Evolutionary conservation across 805 yeast species (phyloP).

Genomic region (Hagleromyces aurorensis): DNA sequence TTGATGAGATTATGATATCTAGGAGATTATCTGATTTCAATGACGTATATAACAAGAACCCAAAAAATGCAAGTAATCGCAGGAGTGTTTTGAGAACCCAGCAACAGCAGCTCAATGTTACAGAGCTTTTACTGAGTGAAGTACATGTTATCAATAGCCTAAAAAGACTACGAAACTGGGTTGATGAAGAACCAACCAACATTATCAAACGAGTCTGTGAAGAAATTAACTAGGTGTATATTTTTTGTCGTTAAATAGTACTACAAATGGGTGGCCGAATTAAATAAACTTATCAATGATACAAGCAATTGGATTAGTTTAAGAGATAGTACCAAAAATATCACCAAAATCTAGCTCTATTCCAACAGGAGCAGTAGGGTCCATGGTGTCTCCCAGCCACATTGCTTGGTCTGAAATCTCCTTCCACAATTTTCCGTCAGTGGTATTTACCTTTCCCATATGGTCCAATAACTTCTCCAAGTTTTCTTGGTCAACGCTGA

Average conservation of each 20-base stretch:
- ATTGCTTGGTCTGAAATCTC: conserved; percentile 71
- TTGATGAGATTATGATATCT: no score
- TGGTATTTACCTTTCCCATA: conserved; percentile 29
- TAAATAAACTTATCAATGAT: neutral
- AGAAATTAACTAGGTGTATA: neutral
- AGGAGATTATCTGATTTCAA: conserved; percentile 7
- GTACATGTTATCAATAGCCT: conserved; percentile 32
- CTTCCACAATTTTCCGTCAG: conserved; percentile 58
- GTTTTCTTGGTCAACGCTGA: conserved; percentile 30
- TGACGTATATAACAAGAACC: conserved; percentile 10
- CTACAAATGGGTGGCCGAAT: neutral
- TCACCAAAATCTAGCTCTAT: conserved; percentile 21
- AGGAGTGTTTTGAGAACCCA: conserved; percentile 34
- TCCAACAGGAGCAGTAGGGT: conserved; percentile 22
- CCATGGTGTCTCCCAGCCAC: conserved; percentile 49
- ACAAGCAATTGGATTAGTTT: neutral
- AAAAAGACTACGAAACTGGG: conserved; percentile 59
- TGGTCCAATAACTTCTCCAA: conserved; percentile 29
- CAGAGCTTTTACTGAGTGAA: conserved; percentile 21
- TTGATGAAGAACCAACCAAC: conserved; percentile 40
- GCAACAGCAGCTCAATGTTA: conserved; percentile 37
- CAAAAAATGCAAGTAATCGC: conserved; percentile 12
- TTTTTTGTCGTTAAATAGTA: neutral
- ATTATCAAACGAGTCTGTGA: conserved; percentile 46
- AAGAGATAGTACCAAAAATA: conserved; percentile 4